A percentile compares a stretch with the other conserved stretches of the same genome.
These are phyloP conservation scores for Colletotrichum noveboracense DNA, from an alignment of 2,329 filamentous ascomycete species.

Conservation along the genomic window DNA sequence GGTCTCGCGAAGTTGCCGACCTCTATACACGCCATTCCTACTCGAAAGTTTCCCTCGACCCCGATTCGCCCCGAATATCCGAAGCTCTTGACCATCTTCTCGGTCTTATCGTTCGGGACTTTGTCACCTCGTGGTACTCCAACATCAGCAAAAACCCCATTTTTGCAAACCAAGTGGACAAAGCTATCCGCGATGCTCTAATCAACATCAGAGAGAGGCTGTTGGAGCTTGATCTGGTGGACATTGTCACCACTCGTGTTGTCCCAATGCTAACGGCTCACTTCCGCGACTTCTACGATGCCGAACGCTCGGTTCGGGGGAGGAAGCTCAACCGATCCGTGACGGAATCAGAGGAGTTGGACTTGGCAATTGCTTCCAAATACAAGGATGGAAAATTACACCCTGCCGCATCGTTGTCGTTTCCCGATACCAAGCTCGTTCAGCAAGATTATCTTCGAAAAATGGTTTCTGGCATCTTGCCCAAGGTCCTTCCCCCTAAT, in stretches of 20 bases:
- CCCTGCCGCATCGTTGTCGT: constrained; percentile 80
- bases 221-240: constrained; percentile 80
- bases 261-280: constrained; percentile 90
- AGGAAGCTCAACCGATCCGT: constrained; percentile 87
- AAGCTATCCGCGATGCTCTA: constrained; percentile 75
- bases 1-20: constrained; percentile 73
- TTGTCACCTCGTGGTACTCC: constrained; percentile 87
- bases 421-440: constrained; percentile 81
- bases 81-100: constrained; percentile 81
- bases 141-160: constrained; percentile 81
- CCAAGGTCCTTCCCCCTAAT: constrained; percentile 73
- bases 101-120: constrained; percentile 79
- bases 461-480: constrained; percentile 74
- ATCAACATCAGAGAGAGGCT: constrained; percentile 74
- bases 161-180: constrained; percentile 89
- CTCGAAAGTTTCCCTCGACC: constrained; percentile 72
- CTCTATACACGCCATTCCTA: constrained; percentile 72
- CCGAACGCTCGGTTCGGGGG: constrained; percentile 85
- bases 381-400: constrained; percentile 90
- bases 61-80: constrained; percentile 78
- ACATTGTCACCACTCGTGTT: constrained; percentile 79
- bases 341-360: constrained; percentile 95
- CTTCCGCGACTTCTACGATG: constrained; percentile 88
- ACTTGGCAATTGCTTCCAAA: constrained; percentile 93
- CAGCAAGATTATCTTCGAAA: constrained; percentile 90